A percentile compares a stretch with the other conserved stretches of the same genome.
phyloP scores from a whole-genome alignment of 23 red algal genomes.

The Gracilaria vermiculophylla region DNA sequence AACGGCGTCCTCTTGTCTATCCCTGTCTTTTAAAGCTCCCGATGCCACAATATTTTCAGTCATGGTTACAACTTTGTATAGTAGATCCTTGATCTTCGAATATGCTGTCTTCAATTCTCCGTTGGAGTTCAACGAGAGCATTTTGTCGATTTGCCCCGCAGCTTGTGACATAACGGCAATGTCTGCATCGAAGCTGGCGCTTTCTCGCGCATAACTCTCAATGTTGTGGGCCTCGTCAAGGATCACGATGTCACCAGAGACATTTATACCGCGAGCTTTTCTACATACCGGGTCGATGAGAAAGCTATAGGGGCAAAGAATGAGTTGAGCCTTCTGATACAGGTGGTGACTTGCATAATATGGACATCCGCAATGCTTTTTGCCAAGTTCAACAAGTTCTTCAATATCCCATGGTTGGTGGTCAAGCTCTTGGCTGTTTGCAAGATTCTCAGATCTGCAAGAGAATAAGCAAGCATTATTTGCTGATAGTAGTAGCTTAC shows the following conservation, averaged over 20 bases:
- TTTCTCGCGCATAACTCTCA: conserved; percentile 69
- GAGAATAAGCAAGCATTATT: neutral
- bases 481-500: conserved; percentile 6
- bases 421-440: neutral
- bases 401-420: conserved; percentile 74
- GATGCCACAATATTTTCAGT: conserved; percentile 18
- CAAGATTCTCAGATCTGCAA: neutral
- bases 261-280: conserved; percentile 57
- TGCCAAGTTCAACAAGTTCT: conserved; percentile 74
- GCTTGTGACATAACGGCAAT: neutral
- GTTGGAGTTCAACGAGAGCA: neutral
- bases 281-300: conserved; percentile 71
- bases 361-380: conserved; percentile 51
- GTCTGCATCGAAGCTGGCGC: neutral
- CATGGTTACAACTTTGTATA: conserved; percentile 22
- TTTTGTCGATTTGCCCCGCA: neutral
- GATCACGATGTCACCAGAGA: conserved; percentile 68
- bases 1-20: conserved; percentile 19
- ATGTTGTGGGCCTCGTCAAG: conserved; percentile 95
- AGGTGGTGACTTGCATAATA: conserved; percentile 78
- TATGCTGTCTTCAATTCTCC: conserved; percentile 13
- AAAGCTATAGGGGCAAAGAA: conserved; percentile 87
- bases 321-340: conserved; percentile 66
- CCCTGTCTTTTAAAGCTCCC: neutral
- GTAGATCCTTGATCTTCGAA: neutral